A percentile compares a stretch with the other conserved stretches of the same genome.
phyloP scores from a whole-genome alignment of 2,329 filamentous ascomycete species.

The Hypoxylon sp. region DNA sequence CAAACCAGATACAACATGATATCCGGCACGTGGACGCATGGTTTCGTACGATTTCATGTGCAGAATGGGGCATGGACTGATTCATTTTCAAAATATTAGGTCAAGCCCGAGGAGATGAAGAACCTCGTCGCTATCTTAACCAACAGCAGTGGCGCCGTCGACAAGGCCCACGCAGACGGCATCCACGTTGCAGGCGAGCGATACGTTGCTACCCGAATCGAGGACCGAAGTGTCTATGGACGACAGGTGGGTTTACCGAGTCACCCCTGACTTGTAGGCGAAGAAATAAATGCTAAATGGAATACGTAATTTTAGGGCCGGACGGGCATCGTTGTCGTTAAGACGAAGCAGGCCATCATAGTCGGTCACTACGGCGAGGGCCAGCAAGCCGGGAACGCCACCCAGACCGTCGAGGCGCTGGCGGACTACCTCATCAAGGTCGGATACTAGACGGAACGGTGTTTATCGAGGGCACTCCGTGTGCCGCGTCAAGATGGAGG shows the following conservation, averaged over 20 bases:
- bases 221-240: slow-evolving; percentile 85
- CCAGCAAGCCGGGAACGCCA: slow-evolving; percentile 80
- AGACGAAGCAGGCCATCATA: slow-evolving; percentile 90
- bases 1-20: slow-evolving; percentile 23
- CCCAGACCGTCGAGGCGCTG: slow-evolving; percentile 83
- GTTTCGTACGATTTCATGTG: background rate
- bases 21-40: slow-evolving; percentile 1
- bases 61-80: slow-evolving; percentile 8
- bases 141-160: slow-evolving; percentile 64
- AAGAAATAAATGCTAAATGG: slow-evolving; percentile 17
- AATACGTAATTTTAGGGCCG: slow-evolving; percentile 68
- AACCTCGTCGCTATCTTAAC: slow-evolving; percentile 67
- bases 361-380: slow-evolving; percentile 87
- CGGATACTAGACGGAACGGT: slow-evolving; percentile 73
- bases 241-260: slow-evolving; percentile 76
- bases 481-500: slow-evolving; percentile 15
- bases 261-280: background rate
- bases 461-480: slow-evolving; percentile 10
- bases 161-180: slow-evolving; percentile 79
- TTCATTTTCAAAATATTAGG: slow-evolving; percentile 58
- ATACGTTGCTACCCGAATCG: slow-evolving; percentile 82
- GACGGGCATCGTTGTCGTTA: slow-evolving; percentile 84
- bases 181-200: slow-evolving; percentile 82
- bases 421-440: slow-evolving; percentile 87
- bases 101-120: slow-evolving; percentile 73